Evolutionary conservation across 176 grass and related monocot genomes (phyloP), one percentile per base, ranked within the genome.

Genomic region (Carex littledalei): DNA sequence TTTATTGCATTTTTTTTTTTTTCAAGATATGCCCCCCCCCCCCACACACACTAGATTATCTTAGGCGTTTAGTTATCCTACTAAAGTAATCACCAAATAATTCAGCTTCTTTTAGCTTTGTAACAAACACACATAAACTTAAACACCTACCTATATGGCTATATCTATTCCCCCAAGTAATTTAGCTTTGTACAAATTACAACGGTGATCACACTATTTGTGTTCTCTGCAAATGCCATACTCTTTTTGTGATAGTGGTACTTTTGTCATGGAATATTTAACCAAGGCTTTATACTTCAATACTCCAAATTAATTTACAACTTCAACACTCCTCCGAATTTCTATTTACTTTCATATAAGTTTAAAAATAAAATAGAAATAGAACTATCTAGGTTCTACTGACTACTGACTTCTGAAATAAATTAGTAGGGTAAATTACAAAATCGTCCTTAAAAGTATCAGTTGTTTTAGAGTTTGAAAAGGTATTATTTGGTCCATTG

Each of bases 91-190:
- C 49, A 34, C 32, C 74, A 78, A 78, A 78, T 26, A 78, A 57
- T 78, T 78, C 74, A 56, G 49, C 14, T 34, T 57, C 21, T 78
- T 78, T 78, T 78, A 34, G 74, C 74, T 78, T 78, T 78, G 74
- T 57, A 78, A 78, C 52, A 56, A 57, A 78, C 74, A 78, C 52
- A 31, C 49, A 31, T 75, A 54, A 56, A 57, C 37, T 78, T 1
- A 57, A 56, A 17, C 7, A 55, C 14, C 74, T 57, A 56, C 49
- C 54, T 78, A 26, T 24, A 24, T 24, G 24, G 24, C 24, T 24
- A 32, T 78, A 57, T 56, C 35, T 78, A 24, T 47, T 62, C 18
- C 17, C 59, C 59, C 6, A 24, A 24, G 37, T 37, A 20, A 24
- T 24, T 24, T 24, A 24, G 24, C 24, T 71, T 71, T 45, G 67